Conservation (phyloP, 441 rosid species). For the Populus hybrid region DNA sequence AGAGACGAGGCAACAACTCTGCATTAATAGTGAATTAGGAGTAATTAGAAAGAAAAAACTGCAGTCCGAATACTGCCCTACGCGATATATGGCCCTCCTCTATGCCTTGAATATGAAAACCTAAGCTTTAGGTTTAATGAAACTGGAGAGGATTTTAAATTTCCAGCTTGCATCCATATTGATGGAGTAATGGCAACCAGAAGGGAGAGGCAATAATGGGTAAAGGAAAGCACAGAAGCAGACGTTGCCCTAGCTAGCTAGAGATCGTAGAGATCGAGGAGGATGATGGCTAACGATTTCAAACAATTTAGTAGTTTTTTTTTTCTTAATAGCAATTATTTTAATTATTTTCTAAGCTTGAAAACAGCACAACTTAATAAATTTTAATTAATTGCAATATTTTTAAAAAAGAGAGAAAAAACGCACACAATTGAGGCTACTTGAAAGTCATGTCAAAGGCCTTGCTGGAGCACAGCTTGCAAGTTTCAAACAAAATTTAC, state of each 20-base stretch:
- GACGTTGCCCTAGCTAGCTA: not conserved
- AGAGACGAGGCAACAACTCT: too few relatives aligned
- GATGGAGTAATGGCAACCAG: conserved; percentile 1
- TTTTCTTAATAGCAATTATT: too few relatives aligned
- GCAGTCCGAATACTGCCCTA: too few relatives aligned
- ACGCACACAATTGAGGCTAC: not conserved
- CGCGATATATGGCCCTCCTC: too few relatives aligned
- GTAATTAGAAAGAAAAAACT: too few relatives aligned
- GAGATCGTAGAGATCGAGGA: not conserved
- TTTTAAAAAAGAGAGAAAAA: too few relatives aligned
- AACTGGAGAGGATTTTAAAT: not conserved
- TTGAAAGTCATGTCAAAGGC: conserved; percentile 8
- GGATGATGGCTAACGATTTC: not conserved
- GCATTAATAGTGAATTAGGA: too few relatives aligned
- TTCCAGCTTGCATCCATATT: conserved; percentile 9
- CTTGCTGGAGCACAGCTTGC: conserved; percentile 19
- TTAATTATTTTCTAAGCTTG: not conserved
- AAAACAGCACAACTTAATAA: not conserved
- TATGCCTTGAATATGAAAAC: not conserved
- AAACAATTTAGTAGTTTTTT: not conserved
- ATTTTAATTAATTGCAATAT: too few relatives aligned
- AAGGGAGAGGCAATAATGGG: not conserved
- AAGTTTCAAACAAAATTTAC: not conserved
- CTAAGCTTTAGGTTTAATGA: not conserved
- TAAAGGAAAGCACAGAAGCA: not conserved